Base-by-base conservation (phyloP, 2,329 filamentous ascomycete genomes). In the Rhinocladiella mackenziei region DNA sequence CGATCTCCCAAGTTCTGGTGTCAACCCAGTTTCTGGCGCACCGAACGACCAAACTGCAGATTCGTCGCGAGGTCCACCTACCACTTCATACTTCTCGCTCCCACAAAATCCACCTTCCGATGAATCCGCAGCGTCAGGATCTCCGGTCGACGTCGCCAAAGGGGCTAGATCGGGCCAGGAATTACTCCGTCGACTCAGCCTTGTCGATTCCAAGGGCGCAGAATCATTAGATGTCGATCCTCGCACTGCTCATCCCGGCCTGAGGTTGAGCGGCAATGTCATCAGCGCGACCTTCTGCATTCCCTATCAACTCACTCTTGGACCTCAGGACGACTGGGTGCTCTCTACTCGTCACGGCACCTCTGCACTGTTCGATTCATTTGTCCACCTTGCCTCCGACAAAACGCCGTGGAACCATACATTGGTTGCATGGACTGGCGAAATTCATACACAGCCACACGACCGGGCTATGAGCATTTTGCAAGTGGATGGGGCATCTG, bases 381-480 rank as follows among this genome's bases (percentile, higher is more conserved):
- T 97, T 60, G 79, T 83, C 43, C 83, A 94, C 66, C 80, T 97
- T 32, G 86, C 89, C 3, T 94, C 89, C n/a, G 75, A 84, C 43
- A 76, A 84, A 31, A 83, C 84, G 2, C 81, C 84, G 14, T 97
- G 89, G 89, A 87, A 89, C 58, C 91, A 96, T 68, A 92, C 83
- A 1, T 77, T 96, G 4, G 86, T 97, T 40, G 89, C 88, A 33
- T 97, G 91, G 91, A 95, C 91, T 2, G 91, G 91, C 46, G 91
- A 97, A 65, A 84, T 91, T 47, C 78, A 82, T 45, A 50, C 46
- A 19, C 26, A 46, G 10, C 39, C 47, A 28, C 25, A 50, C 15
- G 26, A 39, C 11, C 37, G 20, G 14, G 29, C 50, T 3, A 40
- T 35, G 28, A 53, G 46, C 23, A 50, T 50, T 14, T 28, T 50